A percentile compares a stretch with the other conserved stretches of the same genome.
Evolutionary conservation across 2,329 filamentous ascomycete genomes (phyloP).

Genomic region (Trichophyton schoenleinii): DNA sequence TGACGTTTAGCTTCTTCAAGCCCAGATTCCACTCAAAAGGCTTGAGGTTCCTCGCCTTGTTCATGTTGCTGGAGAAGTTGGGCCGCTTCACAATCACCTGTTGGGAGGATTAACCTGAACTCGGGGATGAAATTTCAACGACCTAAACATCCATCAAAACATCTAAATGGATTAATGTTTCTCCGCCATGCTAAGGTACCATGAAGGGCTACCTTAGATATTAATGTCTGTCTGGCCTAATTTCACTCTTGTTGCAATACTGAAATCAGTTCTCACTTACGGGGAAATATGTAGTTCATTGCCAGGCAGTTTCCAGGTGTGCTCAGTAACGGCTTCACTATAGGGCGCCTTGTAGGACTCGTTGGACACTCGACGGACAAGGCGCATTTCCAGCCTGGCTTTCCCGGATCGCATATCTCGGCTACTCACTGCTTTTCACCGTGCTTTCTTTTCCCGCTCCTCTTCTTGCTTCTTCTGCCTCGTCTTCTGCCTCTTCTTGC

Average conservation of each 20-base stretch:
- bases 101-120: neutral
- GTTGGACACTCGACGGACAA: neutral
- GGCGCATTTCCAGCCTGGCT: neutral
- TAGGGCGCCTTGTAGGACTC: neutral
- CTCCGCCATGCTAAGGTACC: neutral
- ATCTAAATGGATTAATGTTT: neutral
- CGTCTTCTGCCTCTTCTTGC: neutral
- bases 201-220: no score
- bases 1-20: neutral
- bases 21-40: neutral
- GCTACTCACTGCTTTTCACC: neutral
- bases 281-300: neutral
- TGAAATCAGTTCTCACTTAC: neutral
- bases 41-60: neutral
- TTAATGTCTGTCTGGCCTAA: neutral
- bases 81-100: neutral
- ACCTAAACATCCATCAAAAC: no score
- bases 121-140: no score
- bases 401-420: neutral
- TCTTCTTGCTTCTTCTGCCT: neutral
- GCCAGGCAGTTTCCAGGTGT: neutral
- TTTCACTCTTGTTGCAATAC: neutral
- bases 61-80: neutral
- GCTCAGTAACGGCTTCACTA: neutral
- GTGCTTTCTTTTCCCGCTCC: neutral